phyloP scores from a whole-genome alignment of 129 eudicot genomes.

The Flaveria ramosissima region DNA sequence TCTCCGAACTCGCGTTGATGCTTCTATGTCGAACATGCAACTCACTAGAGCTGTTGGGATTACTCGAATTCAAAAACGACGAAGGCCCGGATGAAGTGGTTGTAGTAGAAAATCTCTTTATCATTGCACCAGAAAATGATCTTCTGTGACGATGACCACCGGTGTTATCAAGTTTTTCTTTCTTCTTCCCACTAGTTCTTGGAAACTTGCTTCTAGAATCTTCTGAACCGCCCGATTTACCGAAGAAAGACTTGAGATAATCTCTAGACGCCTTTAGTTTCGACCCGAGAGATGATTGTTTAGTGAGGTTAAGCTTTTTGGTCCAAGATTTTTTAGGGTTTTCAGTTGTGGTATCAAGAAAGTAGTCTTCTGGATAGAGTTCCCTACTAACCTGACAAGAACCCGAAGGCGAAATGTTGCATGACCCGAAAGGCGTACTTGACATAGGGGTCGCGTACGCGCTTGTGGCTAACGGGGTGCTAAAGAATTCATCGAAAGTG shows the following conservation, averaged over 20 bases:
- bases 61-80: slow-evolving; percentile 43
- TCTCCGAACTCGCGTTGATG: slow-evolving; percentile 50
- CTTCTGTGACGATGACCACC: slow-evolving; percentile 55
- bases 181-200: slow-evolving; percentile 35
- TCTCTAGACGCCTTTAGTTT: slow-evolving; percentile 65
- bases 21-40: slow-evolving; percentile 51
- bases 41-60: slow-evolving; percentile 42
- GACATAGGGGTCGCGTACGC: slow-evolving; percentile 44
- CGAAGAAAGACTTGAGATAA: slow-evolving; percentile 70
- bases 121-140: slow-evolving; percentile 71
- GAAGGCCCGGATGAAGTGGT: slow-evolving; percentile 44
- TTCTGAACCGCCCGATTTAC: slow-evolving; percentile 54
- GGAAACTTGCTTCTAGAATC: slow-evolving; percentile 41
- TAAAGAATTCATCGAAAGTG: slow-evolving; percentile 48
- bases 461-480: slow-evolving; percentile 59
- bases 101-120: slow-evolving; percentile 54
- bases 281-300: slow-evolving; percentile 53
- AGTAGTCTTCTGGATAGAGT: slow-evolving; percentile 67
- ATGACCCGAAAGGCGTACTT: slow-evolving; percentile 77
- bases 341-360: slow-evolving; percentile 38
- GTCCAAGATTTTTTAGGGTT: slow-evolving; percentile 69
- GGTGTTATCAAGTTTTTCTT: slow-evolving; percentile 38
- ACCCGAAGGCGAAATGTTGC: slow-evolving; percentile 68
- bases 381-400: slow-evolving; percentile 85
- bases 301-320: slow-evolving; percentile 56